Evolutionary conservation across 2,329 filamentous ascomycete species (phyloP).

Genomic region (Raffaelea ambrosiae): DNA sequence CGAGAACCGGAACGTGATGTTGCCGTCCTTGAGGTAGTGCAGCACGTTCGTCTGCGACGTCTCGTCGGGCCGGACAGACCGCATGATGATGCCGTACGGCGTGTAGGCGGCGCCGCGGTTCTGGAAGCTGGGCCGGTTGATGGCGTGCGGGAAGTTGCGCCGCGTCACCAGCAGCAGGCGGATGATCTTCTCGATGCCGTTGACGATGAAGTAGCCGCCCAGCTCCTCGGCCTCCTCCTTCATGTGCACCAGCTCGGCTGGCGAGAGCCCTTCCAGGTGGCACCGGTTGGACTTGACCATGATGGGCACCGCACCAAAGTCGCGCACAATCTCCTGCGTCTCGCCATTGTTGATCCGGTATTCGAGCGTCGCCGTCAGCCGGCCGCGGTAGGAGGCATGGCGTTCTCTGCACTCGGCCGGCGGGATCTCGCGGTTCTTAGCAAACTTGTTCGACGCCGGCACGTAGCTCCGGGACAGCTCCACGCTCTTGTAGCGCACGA

Average conservation of each 20-base stretch:
- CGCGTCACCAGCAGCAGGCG: conserved; percentile 84
- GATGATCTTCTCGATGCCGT: conserved; percentile 95
- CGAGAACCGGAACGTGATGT: conserved; percentile 93
- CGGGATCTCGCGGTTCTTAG: conserved; percentile 74
- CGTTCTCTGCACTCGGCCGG: conserved; percentile 92
- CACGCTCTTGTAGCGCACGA: conserved; percentile 71
- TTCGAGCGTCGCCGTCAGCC: conserved; percentile 73
- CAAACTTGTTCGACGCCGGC: conserved; percentile 75
- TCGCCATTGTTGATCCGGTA: conserved; percentile 83
- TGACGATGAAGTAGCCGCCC: conserved; percentile 95
- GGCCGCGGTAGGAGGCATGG: conserved; percentile 84
- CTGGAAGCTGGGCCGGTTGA: conserved; percentile 80
- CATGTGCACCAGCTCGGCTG: conserved; percentile 69
- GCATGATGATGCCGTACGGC: conserved; percentile 80
- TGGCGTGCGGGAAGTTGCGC: conserved; percentile 92
- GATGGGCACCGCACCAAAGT: conserved; percentile 81
- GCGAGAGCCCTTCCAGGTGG: conserved; percentile 79
- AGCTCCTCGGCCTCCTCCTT: conserved; percentile 96
- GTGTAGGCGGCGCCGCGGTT: conserved; percentile 84
- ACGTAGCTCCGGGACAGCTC: conserved; percentile 75
- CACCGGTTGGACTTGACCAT: conserved; percentile 94
- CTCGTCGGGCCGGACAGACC: conserved; percentile 92
- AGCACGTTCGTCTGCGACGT: conserved; percentile 96
- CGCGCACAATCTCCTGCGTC: conserved; percentile 70
- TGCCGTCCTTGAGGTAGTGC: conserved; percentile 92